phyloP scores from a whole-genome alignment of 2,329 filamentous ascomycete species.

The Onygenales sp. region DNA sequence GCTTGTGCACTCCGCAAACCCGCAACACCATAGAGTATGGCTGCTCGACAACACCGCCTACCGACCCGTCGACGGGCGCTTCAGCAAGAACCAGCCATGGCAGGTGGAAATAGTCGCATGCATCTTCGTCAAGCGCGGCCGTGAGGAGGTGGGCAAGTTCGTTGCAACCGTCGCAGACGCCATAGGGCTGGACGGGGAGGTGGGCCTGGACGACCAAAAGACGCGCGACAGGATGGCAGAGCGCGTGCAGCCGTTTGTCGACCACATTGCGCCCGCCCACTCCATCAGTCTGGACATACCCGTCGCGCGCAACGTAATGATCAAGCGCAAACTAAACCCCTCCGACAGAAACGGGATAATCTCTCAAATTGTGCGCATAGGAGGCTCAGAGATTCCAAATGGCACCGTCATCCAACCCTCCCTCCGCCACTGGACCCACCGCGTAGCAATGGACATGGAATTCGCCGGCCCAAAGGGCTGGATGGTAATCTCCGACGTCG shows the following conservation, averaged over 20 bases:
- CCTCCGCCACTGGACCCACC: conserved; percentile 17
- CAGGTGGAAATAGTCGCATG: conserved; percentile 74
- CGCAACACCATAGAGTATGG: conserved; percentile 68
- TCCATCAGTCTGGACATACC: conserved; percentile 56
- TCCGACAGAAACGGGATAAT: conserved; percentile 64
- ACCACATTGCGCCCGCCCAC: conserved; percentile 62
- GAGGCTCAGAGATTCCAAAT: conserved; percentile 28
- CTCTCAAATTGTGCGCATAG: conserved; percentile 50
- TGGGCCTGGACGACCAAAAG: conserved; percentile 34
- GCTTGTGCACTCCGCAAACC: conserved; percentile 49
- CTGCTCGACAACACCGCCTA: conserved; percentile 84
- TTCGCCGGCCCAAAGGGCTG: conserved; percentile 72
- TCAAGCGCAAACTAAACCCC: conserved; percentile 53
- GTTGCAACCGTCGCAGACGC: conserved; percentile 62
- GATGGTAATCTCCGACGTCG: conserved; percentile 80
- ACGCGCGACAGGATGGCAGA: conserved; percentile 55
- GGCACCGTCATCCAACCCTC: conserved; percentile 39
- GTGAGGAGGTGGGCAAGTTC: conserved; percentile 55
- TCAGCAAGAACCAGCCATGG: conserved; percentile 46
- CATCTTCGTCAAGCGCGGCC: conserved; percentile 65
- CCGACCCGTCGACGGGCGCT: conserved; percentile 33
- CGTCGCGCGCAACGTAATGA: conserved; percentile 35
- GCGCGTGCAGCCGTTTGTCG: conserved; percentile 57
- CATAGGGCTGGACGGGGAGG: conserved; percentile 55
- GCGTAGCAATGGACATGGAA: conserved; percentile 57